Percentiles rank a stretch among this genome's conserved stretches.
Conservation (phyloP, 2,329 filamentous ascomycete species). For the Plectosphaerella cucumerina region DNA sequence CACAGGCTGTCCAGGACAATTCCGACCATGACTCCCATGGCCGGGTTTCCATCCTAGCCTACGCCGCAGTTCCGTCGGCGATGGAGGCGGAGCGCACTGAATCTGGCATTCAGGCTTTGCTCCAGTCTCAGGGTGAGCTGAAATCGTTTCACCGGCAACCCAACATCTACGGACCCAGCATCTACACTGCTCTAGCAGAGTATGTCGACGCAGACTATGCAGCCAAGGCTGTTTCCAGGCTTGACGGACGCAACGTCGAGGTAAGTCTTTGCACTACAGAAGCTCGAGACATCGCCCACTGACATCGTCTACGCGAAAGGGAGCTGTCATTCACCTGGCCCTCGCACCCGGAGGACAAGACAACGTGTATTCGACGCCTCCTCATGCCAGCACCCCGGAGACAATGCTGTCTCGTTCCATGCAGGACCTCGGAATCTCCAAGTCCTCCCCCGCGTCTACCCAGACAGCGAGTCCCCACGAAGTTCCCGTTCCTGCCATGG, state of each 20-base stretch:
- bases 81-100: conserved; percentile 5
- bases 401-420: conserved; percentile 3
- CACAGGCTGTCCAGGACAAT: neutral
- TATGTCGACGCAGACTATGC: conserved; percentile 4
- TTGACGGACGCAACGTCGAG: conserved; percentile 8
- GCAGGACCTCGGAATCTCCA: conserved; percentile 7
- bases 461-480: neutral
- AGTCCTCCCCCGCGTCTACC: neutral
- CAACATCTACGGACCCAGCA: neutral
- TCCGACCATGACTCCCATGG: neutral
- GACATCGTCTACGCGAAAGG: neutral
- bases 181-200: conserved; percentile 5
- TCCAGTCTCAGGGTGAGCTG: conserved; percentile 6
- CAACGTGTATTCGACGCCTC: neutral
- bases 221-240: neutral
- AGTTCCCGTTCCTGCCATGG: neutral
- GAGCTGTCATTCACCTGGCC: neutral
- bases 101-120: conserved; percentile 3
- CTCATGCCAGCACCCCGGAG: neutral
- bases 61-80: neutral
- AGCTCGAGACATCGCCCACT: neutral
- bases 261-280: neutral
- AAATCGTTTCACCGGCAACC: conserved; percentile 2
- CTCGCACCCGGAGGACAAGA: neutral
- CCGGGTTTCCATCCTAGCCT: conserved; percentile 6